These are phyloP conservation scores for Rhizophagus clarus DNA, from an alignment of 192 early-diverging fungal genomes.

Conservation along the genomic window DNA sequence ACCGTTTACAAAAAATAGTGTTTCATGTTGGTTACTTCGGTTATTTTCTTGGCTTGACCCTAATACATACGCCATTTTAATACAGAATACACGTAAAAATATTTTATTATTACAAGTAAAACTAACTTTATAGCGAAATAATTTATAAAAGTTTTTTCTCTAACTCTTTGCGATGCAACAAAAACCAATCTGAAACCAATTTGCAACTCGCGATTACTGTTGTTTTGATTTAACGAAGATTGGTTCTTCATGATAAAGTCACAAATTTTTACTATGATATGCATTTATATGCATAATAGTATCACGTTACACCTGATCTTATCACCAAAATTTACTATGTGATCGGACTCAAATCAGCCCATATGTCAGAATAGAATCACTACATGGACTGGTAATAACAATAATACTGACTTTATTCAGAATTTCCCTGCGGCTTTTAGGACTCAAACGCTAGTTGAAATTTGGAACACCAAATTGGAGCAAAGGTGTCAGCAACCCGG, in stretches of 20 bases:
- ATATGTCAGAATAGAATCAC: not conserved
- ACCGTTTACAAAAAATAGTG: not conserved
- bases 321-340: not conserved
- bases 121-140: too few species aligned
- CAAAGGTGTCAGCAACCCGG: too few species aligned
- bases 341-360: not conserved
- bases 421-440: too few species aligned
- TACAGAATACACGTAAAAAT: too few species aligned
- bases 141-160: too few species aligned
- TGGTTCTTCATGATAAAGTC: not conserved
- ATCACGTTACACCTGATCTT: not conserved
- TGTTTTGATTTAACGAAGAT: not conserved
- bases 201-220: not conserved
- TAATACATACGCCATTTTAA: not conserved
- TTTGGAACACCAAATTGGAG: too few species aligned
- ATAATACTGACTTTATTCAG: too few species aligned
- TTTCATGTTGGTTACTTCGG: not conserved
- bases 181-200: not conserved
- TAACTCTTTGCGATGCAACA: too few species aligned
- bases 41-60: not conserved
- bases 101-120: too few species aligned
- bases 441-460: too few species aligned
- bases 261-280: not conserved
- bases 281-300: not conserved
- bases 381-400: too few species aligned